phyloP scores from a whole-genome alignment of 1,284 basidiomycete genomes.

The Meira nashicola region DNA sequence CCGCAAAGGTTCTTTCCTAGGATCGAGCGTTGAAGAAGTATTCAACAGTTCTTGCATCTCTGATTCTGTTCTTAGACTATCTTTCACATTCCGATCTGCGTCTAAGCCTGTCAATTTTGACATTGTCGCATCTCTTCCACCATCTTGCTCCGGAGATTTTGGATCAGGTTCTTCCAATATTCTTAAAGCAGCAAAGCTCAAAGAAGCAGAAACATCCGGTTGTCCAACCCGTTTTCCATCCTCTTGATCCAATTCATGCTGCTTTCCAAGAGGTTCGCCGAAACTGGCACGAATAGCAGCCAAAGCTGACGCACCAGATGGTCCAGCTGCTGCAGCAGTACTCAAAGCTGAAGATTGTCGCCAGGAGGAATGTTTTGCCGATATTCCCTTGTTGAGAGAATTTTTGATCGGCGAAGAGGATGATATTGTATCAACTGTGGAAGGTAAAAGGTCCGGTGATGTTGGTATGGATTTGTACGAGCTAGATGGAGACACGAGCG shows the following conservation, averaged over 20 bases:
- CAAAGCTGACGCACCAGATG: constrained; percentile 3
- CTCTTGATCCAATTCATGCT: background rate
- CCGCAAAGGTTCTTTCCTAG: background rate
- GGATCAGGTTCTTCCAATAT: background rate
- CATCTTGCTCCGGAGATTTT: background rate
- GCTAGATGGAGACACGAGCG: no score
- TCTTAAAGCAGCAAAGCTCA: background rate
- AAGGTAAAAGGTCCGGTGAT: no score
- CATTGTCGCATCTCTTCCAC: background rate
- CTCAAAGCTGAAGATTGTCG: background rate
- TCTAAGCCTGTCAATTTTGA: background rate
- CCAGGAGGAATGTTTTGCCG: background rate
- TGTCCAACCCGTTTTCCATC: background rate
- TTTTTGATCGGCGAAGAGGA: no score
- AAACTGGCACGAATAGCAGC: constrained; percentile 12
- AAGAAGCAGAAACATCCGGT: background rate
- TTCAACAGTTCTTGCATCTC: no score
- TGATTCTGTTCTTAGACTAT: no score
- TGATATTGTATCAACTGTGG: no score
- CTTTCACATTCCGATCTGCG: background rate
- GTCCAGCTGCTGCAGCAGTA: constrained; percentile 3
- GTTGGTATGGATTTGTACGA: no score
- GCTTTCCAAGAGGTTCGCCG: background rate
- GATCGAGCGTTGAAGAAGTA: no score
- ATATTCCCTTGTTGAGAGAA: no score